Base-by-base conservation (phyloP, 306 rosid genomes). In the Dryas alaskensis region DNA sequence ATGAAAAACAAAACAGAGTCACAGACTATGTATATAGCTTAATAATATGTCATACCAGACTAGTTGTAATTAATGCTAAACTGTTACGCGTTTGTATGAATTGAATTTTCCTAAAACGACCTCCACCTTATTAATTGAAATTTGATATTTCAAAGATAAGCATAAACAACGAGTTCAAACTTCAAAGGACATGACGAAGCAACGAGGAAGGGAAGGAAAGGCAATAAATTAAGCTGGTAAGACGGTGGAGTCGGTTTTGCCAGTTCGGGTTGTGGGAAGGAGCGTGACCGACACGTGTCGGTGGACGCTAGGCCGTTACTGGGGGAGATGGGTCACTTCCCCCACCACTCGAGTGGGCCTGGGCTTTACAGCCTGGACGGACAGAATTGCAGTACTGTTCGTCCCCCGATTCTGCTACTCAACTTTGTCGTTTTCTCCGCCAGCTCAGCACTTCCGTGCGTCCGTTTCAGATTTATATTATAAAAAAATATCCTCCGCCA, bases 301-400 rank as follows among this genome's bases (percentile, higher is more conserved):
- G 45, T 72, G 1, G 48, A 4, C 31, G 78, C 80, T 66, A 76
- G 78, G 87, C 86, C 76, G 86, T 84, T 80, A n/a, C 78, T 55
- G 40, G 63, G 47, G 80, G 47, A 16, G 60, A 46, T 13, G 42
- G n/a, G 65, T 16, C 65, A 25, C 27, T 71, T 46, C 10, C 43
- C 42, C 37, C 37, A 31, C 37, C 58, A 78, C 40, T 68, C 67
- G 52, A 60, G 75, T 64, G 72, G 83, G 73, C 60, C 79, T 16
- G n/a, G 25, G 72, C 8, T 37, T 76, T 81, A 85, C 92, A 85
- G 89, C 64, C 89, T 85, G 92, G 81, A 67, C 57, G 74, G 82
- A 75, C 92, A 59, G 4, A 51, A 61, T 40, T 45, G 54, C 67
- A 51, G 79, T 48, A 67, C 77, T 81, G 77, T 83, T 74, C 79